Evolutionary conservation across 139 green algal genomes (phyloP).

Genomic region (Ulvella scutata): DNA sequence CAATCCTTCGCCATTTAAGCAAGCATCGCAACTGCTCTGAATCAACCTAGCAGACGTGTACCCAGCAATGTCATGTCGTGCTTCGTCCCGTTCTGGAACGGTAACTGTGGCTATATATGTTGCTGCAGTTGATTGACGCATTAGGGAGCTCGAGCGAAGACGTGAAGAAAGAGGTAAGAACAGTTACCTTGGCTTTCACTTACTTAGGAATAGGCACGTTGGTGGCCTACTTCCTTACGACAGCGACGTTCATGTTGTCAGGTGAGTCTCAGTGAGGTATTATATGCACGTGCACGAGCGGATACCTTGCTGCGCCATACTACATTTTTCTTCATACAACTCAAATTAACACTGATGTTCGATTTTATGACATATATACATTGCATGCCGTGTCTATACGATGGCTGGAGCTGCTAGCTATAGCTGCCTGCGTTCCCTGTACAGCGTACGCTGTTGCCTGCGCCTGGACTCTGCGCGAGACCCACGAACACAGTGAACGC

Average conservation of each 20-base stretch:
- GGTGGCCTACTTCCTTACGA: not conserved
- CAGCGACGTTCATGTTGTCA: conserved; percentile 21
- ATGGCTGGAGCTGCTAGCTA: too few species aligned
- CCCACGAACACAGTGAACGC: too few species aligned
- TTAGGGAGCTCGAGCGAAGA: not conserved
- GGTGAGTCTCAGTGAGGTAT: too few species aligned
- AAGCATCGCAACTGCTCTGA: not conserved
- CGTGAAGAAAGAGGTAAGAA: not conserved
- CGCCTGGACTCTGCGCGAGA: too few species aligned
- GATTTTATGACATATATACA: too few species aligned
- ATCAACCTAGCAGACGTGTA: not conserved
- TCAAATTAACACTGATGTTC: too few species aligned
- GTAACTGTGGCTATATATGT: not conserved
- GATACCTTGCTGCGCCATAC: too few species aligned
- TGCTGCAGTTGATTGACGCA: not conserved
- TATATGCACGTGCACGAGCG: too few species aligned
- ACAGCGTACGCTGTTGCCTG: too few species aligned
- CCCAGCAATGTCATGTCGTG: not conserved
- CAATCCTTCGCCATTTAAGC: not conserved
- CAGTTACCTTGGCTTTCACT: not conserved
- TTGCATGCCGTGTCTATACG: too few species aligned
- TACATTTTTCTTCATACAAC: too few species aligned
- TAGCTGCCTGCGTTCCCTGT: too few species aligned
- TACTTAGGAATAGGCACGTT: not conserved
- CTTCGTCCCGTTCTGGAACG: not conserved